Base-by-base conservation (phyloP, 192 early-diverging fungal species). In the Coemansia sp. region DNA sequence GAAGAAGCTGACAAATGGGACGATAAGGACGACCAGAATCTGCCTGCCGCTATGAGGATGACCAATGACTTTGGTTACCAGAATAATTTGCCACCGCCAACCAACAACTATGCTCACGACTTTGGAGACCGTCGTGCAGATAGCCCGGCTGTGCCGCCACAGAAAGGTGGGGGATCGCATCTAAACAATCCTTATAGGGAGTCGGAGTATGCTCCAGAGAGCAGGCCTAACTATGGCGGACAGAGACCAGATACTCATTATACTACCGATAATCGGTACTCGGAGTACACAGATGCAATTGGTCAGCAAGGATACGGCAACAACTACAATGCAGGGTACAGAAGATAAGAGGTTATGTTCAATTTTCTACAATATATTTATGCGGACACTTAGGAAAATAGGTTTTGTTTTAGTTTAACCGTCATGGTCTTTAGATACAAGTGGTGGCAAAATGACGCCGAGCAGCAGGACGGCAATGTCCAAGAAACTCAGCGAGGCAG, bases 371-470 rank as follows among this genome's bases (percentile, higher is more conserved):
- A 57, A 48, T 19, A 48, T 48, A 19, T 57, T 57, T 16, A 10
- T 57, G 0, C 31, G 3, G 17, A 42, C 13, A 42, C 41, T 33
- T 35, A 57, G 4, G 7, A 34, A 57, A 34, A 31, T 11, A 54
- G 6, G 4, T 27, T 3, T 24, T 56, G 53, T 6, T 11, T 53
- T 34, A 17, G 50, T 9, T 68, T 61, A 70, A 35, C 42, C 73
- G 37, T 81, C 79, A 31, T 81, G 79, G 60, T 81, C 73, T 33
- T 76, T 81, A 11, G 79, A 75, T 11, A 81, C 79, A 40, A 81
- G 74, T 13, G 79, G 80, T 19, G 87, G 87, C 10, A 83, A 31
- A 2, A 88, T 69, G n/a, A 87, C 75, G 31, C 87, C 87, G 6
- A 81, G 37, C n/a, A 87, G 53, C 41, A 88, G 60, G 19, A 82